A percentile compares a stretch with the other conserved stretches of the same genome.
phyloP scores from a whole-genome alignment of 177 flowering plant genomes.

The Vitis hybrid region DNA sequence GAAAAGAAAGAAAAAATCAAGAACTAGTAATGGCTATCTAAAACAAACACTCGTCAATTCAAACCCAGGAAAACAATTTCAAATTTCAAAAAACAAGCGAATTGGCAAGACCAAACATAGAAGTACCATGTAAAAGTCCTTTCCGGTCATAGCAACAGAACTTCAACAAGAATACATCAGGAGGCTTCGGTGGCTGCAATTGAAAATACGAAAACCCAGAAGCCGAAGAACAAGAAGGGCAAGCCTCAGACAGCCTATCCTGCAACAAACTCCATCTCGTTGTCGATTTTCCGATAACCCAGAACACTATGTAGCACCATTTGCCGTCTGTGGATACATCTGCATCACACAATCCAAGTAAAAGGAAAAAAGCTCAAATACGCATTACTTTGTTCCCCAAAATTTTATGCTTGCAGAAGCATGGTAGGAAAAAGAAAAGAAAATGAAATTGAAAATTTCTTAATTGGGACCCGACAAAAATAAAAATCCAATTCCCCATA shows the following conservation, averaged over 20 bases:
- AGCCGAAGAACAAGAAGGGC: constrained; percentile 55
- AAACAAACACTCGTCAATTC: not conserved
- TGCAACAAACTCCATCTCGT: constrained; percentile 56
- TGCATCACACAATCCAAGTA: constrained; percentile 19
- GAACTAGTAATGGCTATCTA: not conserved
- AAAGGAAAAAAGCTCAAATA: constrained; percentile 1
- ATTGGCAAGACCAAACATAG: not conserved
- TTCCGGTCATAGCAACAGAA: constrained; percentile 46
- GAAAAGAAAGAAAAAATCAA: not conserved
- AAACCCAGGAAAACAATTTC: not conserved
- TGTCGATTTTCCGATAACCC: constrained; percentile 43
- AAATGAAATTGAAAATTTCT: no score
- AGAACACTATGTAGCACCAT: constrained; percentile 66
- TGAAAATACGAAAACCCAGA: constrained; percentile 36
- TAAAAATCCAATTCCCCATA: no score
- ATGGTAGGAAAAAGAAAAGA: not conserved
- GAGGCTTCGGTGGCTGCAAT: constrained; percentile 31
- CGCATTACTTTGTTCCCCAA: not conserved
- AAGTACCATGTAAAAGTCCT: constrained; percentile 59
- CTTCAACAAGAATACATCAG: constrained; percentile 51
- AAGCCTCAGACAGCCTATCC: constrained; percentile 42
- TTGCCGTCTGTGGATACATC: constrained; percentile 66
- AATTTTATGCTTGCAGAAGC: not conserved
- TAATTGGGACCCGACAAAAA: no score
- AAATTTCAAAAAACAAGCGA: not conserved